Evolutionary conservation across 352 stramenopile species (phyloP).

Genomic region (Phytophthora tubulina): DNA sequence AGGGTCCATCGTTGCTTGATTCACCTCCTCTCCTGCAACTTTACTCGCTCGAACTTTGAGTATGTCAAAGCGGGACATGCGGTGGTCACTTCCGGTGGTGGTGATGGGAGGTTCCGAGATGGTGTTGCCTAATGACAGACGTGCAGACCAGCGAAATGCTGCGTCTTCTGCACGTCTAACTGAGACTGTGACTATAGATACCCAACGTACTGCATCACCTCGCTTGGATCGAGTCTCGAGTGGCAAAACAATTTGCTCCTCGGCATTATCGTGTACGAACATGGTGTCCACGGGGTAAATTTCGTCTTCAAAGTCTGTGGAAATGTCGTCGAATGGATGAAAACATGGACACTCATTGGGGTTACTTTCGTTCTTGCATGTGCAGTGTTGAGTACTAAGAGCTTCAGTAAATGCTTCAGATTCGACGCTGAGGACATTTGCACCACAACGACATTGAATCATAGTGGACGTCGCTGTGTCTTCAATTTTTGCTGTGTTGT

Average conservation of each 20-base stretch:
- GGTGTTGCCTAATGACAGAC: too few relatives aligned
- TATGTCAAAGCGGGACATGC: slow-evolving; percentile 21
- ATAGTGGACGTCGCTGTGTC: slow-evolving; percentile 32
- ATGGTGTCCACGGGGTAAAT: slow-evolving; percentile 27
- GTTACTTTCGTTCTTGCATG: slow-evolving; percentile 14
- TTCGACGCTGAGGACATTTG: slow-evolving; percentile 45
- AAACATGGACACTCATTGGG: slow-evolving; percentile 33
- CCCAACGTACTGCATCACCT: slow-evolving; percentile 43
- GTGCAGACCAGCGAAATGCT: not conserved
- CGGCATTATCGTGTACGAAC: slow-evolving; percentile 40
- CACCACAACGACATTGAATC: slow-evolving; percentile 56
- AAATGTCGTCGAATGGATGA: slow-evolving; percentile 44
- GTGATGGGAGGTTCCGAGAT: not conserved
- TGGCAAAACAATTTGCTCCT: slow-evolving; percentile 49
- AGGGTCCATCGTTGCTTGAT: not conserved
- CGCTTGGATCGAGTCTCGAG: slow-evolving; percentile 42
- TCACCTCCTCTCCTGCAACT: slow-evolving; percentile 3
- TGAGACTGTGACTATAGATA: slow-evolving; percentile 36
- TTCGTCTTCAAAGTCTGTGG: slow-evolving; percentile 33
- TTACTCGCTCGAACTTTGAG: slow-evolving; percentile 20
- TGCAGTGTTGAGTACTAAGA: slow-evolving; percentile 29
- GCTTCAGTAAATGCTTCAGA: slow-evolving; percentile 26
- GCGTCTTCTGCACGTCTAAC: slow-evolving; percentile 27
- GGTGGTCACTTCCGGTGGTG: slow-evolving; percentile 3
- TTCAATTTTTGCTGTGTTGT: slow-evolving; percentile 14